phyloP scores from a whole-genome alignment of 192 early-diverging fungal genomes.

The Neocallimastix lanati region DNA sequence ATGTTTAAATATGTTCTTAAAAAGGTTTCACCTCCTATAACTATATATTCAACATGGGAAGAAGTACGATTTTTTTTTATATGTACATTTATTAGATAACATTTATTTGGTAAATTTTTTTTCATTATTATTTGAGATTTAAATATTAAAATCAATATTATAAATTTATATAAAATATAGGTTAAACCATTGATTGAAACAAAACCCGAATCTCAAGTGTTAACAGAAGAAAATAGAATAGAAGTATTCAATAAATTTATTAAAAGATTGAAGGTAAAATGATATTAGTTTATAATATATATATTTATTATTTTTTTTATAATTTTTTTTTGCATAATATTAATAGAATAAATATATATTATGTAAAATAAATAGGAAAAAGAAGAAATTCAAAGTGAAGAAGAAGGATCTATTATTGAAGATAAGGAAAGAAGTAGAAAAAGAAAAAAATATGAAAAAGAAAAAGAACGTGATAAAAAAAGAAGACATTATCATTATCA shows the following conservation, averaged over 20 bases:
- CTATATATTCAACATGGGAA: constrained; percentile 47
- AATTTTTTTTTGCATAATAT: too few relatives aligned
- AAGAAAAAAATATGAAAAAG: neutral
- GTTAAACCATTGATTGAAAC: constrained; percentile 19
- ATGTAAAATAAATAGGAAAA: neutral
- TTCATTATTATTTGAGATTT: too few relatives aligned
- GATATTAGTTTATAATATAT: too few relatives aligned
- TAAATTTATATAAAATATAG: constrained; percentile 3
- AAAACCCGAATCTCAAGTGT: constrained; percentile 37
- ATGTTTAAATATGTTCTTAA: constrained; percentile 57
- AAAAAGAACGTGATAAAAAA: neutral
- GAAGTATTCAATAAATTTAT: constrained; percentile 54
- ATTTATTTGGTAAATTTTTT: too few relatives aligned
- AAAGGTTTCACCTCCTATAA: constrained; percentile 37
- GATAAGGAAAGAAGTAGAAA: neutral
- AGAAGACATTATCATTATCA: neutral
- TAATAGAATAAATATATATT: too few relatives aligned
- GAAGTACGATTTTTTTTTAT: constrained; percentile 16
- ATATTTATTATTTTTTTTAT: neutral
- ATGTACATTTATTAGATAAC: too few relatives aligned
- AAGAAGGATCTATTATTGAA: neutral
- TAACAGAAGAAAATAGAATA: constrained; percentile 46
- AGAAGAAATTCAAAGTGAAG: neutral
- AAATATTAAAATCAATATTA: too few relatives aligned
- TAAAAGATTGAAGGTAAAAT: neutral